Evolutionary conservation across 768 basidiomycete genomes (phyloP), one percentile per base, ranked within the genome.

Genomic region (Phylloporus sp.): DNA sequence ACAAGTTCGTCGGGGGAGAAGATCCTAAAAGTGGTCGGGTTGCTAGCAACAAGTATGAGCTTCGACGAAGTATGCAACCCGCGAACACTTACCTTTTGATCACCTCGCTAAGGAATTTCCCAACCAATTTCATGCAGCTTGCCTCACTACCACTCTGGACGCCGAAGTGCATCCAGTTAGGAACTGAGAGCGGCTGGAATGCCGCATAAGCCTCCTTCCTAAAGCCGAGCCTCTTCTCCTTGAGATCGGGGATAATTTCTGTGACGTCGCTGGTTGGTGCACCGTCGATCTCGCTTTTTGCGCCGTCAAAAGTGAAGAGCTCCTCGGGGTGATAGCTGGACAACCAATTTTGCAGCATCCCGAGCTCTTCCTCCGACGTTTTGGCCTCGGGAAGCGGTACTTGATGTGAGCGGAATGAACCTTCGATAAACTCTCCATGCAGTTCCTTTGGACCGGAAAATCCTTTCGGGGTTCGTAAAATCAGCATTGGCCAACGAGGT

Each of bases 1-100:
- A 84, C 80, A 2, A 92, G 71, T 57, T 92, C 89, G 54, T 96
- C 92, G 0, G 92, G 92, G 18, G 86, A 90, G 71, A 94, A 94
- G 48, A 95, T 88, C 31, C 92, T 78, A 77, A 93, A 93, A 1
- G 76, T 72, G 17, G 67, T 73, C 2, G 86, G 86, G 63, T 96
- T 92, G 42, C 81, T 84, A 46, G 10, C 14, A n/a, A 29, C 9
- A 15, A 9, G 8, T 46, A 9, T 53, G 10, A 49, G 43, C 21
- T 39, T 27, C 23, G 7, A 18, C 14, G 6, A 7, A 28, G 11
- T 32, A 44, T 5, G 38, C 18, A 39, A 27, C 3, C 26, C 32
- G 29, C 8, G 21, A 29, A 35, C 3, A 57, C 78, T 27, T 52
- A 83, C 82, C 71, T 60, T 50, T 69, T 66, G 28, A 86, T 69